These are phyloP conservation scores for Lentinula raphanica DNA, from an alignment of 768 basidiomycete genomes.

Conservation along the genomic window DNA sequence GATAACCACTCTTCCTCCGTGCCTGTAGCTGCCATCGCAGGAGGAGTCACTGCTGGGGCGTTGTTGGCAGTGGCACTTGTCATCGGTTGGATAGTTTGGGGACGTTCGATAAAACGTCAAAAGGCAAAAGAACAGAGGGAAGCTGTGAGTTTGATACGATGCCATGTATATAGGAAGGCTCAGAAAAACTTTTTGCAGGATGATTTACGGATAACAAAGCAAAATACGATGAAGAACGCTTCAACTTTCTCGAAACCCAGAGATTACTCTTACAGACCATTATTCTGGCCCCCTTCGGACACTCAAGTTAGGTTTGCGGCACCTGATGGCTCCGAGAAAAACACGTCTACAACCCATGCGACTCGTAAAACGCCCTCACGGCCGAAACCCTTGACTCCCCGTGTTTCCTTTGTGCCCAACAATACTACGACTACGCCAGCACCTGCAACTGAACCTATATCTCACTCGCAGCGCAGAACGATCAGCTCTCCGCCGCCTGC, in stretches of 20 bases:
- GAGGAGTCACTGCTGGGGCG: slow-evolving; percentile 44
- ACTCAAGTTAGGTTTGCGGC: slow-evolving; percentile 38
- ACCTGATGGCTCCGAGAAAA: slow-evolving; percentile 5
- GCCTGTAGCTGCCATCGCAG: slow-evolving; percentile 46
- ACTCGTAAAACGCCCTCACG: slow-evolving; percentile 2
- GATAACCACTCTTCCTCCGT: slow-evolving; percentile 15
- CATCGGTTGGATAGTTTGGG: slow-evolving; percentile 44
- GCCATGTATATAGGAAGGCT: background rate
- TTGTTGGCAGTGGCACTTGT: slow-evolving; percentile 38
- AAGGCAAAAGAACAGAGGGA: slow-evolving; percentile 26
- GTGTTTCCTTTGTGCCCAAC: background rate
- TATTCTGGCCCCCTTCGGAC: slow-evolving; percentile 20
- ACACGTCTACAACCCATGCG: slow-evolving; percentile 9
- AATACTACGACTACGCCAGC: background rate
- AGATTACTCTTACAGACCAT: slow-evolving; percentile 23
- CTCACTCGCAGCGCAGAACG: background rate
- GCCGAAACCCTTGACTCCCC: slow-evolving; percentile 1
- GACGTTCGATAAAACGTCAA: slow-evolving; percentile 33
- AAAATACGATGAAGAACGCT: slow-evolving; percentile 41
- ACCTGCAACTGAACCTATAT: background rate
- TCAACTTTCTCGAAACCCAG: slow-evolving; percentile 18
- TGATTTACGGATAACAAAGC: slow-evolving; percentile 22
- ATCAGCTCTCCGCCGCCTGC: background rate
- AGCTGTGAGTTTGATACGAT: slow-evolving; percentile 16
- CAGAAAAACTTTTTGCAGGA: slow-evolving; percentile 14